Percentiles rank a stretch among this genome's conserved stretches.
These are phyloP conservation scores for Ophiostoma ips DNA, from an alignment of 2,329 filamentous ascomycete species.

Conservation along the genomic window DNA sequence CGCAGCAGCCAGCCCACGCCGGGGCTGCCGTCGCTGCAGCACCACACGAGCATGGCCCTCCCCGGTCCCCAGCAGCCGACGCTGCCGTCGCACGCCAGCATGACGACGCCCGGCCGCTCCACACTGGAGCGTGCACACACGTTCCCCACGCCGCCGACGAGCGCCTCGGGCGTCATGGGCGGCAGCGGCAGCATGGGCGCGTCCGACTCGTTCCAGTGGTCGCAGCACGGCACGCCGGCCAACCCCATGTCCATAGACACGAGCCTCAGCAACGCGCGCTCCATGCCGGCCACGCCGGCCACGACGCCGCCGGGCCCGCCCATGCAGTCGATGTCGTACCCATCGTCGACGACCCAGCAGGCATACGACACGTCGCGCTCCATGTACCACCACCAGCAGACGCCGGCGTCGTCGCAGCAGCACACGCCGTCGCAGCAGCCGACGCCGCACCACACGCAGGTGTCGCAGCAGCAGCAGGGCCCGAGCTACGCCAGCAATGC, in stretches of 20 bases:
- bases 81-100: constrained; percentile 52
- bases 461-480: constrained; percentile 38
- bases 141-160: constrained; percentile 87
- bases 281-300: constrained; percentile 81
- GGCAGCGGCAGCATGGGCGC: constrained; percentile 50
- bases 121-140: constrained; percentile 75
- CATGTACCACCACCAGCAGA: constrained; percentile 58
- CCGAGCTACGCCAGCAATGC: constrained; percentile 51
- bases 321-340: constrained; percentile 71
- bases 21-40: constrained; percentile 53
- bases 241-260: constrained; percentile 75
- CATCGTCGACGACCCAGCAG: constrained; percentile 48
- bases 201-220: constrained; percentile 73
- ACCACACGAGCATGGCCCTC: constrained; percentile 45
- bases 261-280: constrained; percentile 61
- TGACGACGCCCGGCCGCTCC: constrained; percentile 45
- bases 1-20: constrained; percentile 41
- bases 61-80: constrained; percentile 40
- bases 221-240: constrained; percentile 39
- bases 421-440: constrained; percentile 62
- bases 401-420: constrained; percentile 51
- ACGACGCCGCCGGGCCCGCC: constrained; percentile 72
- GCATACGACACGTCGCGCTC: constrained; percentile 61
- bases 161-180: constrained; percentile 70
- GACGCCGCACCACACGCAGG: constrained; percentile 20